These are phyloP conservation scores for Penicillium longicatenatum DNA, from an alignment of 495 filamentous ascomycete genomes.

Conservation along the genomic window DNA sequence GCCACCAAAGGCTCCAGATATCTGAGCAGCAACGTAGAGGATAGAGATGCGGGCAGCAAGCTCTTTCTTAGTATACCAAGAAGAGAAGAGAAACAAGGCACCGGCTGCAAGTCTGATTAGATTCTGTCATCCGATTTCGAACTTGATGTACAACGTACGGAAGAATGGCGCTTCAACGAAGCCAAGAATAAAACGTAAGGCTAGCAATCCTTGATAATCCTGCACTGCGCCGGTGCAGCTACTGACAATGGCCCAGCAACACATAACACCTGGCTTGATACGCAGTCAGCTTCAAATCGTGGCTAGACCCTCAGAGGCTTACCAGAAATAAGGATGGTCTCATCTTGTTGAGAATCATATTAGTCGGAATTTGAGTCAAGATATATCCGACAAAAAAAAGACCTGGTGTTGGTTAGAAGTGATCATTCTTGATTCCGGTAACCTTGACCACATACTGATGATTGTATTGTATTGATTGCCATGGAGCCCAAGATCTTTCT, in stretches of 20 bases:
- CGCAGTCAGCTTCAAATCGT: background rate
- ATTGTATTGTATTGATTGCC: constrained; percentile 37
- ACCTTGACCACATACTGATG: constrained; percentile 8
- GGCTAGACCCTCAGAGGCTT: constrained; percentile 24
- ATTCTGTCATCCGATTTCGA: background rate
- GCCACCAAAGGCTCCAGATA: constrained; percentile 57
- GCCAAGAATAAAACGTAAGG: constrained; percentile 44
- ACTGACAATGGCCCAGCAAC: constrained; percentile 47
- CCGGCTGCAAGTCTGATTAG: constrained; percentile 8
- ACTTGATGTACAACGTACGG: constrained; percentile 4
- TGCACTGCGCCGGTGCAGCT: constrained; percentile 43
- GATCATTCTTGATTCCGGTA: background rate
- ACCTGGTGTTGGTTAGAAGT: background rate
- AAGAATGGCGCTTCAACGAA: constrained; percentile 46
- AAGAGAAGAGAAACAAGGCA: constrained; percentile 45
- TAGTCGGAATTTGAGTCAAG: constrained; percentile 33
- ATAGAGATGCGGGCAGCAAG: constrained; percentile 49
- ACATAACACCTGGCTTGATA: constrained; percentile 36
- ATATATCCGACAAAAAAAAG: constrained; percentile 46
- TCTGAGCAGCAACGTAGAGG: constrained; percentile 57
- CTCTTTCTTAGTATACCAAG: constrained; percentile 54
- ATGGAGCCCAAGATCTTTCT: constrained; percentile 37
- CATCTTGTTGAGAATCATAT: constrained; percentile 20
- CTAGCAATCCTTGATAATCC: constrained; percentile 46
- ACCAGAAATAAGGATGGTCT: constrained; percentile 52